phyloP scores from a whole-genome alignment of 352 stramenopile species.

The Phytophthora nicotianae region DNA sequence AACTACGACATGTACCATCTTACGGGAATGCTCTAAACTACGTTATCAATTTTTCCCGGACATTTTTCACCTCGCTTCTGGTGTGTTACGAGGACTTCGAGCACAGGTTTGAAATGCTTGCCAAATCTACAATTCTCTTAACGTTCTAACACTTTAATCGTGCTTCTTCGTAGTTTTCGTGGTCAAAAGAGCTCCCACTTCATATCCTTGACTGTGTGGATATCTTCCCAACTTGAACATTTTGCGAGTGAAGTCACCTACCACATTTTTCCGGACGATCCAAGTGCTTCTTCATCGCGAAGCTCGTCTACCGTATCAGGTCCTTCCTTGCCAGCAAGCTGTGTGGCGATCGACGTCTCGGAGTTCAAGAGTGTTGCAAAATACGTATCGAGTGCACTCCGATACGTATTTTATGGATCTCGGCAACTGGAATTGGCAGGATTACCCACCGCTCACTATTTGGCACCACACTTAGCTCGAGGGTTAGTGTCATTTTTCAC shows the following conservation, averaged over 20 bases:
- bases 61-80: conserved; percentile 86
- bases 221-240: conserved; percentile 75
- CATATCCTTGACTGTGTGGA: conserved; percentile 81
- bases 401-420: conserved; percentile 84
- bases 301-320: conserved; percentile 15
- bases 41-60: conserved; percentile 82
- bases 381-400: conserved; percentile 72
- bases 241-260: conserved; percentile 77
- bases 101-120: conserved; percentile 44
- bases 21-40: conserved; percentile 80
- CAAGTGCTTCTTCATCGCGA: conserved; percentile 32
- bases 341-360: conserved; percentile 64
- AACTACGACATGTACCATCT: conserved; percentile 76
- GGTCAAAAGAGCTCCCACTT: conserved; percentile 79
- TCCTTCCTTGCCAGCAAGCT: conserved; percentile 19
- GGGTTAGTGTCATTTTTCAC: conserved; percentile 63
- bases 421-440: conserved; percentile 79
- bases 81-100: conserved; percentile 86
- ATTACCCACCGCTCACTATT: conserved; percentile 72
- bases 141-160: neutral
- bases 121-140: neutral
- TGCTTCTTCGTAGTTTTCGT: conserved; percentile 53
- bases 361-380: conserved; percentile 84
- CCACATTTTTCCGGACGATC: conserved; percentile 75
- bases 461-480: conserved; percentile 67